Conservation (phyloP, 768 basidiomycete species). For the Lactifluus hygrophoroides region DNA sequence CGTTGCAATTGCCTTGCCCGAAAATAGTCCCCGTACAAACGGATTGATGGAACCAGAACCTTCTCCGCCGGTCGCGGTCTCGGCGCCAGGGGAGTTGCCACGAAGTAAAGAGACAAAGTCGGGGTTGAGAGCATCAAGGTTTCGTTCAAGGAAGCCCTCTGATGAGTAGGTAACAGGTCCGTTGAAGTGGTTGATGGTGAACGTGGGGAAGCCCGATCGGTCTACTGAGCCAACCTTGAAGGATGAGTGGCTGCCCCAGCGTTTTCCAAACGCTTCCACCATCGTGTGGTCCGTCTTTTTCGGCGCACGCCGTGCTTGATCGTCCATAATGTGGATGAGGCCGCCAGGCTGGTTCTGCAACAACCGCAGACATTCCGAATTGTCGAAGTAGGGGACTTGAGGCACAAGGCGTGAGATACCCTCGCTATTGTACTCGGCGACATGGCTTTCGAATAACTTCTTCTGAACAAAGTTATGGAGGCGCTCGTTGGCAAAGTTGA, state of each 20-base stretch:
- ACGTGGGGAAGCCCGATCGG: conserved; percentile 72
- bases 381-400: conserved; percentile 77
- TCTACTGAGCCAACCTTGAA: conserved; percentile 79
- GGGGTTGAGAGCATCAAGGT: conserved; percentile 82
- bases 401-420: conserved; percentile 67
- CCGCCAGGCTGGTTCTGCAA: conserved; percentile 85
- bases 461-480: conserved; percentile 78
- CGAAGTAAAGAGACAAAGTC: conserved; percentile 88
- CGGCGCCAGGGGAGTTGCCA: conserved; percentile 35
- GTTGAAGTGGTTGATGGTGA: conserved; percentile 88
- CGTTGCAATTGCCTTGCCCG: conserved; percentile 81
- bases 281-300: conserved; percentile 93
- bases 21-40: conserved; percentile 87
- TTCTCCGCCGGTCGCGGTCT: conserved; percentile 43
- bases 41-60: conserved; percentile 78
- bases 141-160: conserved; percentile 82
- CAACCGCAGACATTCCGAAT: conserved; percentile 80
- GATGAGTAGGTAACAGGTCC: conserved; percentile 88
- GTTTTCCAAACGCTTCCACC: conserved; percentile 89
- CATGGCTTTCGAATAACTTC: conserved; percentile 70
- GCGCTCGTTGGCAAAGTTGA: conserved; percentile 95
- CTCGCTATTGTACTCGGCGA: conserved; percentile 77
- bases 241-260: conserved; percentile 88
- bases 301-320: conserved; percentile 76
- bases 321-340: conserved; percentile 95